Evolutionary conservation across 2,329 filamentous ascomycete genomes (phyloP), one percentile per base, ranked within the genome.

Genomic region (Rutstroemia sydowiana): DNA sequence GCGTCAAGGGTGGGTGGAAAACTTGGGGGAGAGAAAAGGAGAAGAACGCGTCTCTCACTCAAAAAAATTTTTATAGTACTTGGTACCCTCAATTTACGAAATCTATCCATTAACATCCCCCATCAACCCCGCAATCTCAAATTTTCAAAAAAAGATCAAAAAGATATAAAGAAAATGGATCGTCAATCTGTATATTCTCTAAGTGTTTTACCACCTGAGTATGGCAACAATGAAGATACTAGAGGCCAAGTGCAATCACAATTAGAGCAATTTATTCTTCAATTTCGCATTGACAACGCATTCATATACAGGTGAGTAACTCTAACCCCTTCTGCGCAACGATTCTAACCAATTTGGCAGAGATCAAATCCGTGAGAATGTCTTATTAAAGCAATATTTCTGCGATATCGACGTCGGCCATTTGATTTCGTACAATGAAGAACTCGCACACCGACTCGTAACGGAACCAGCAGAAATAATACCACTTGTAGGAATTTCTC

Each of bases 371-470:
- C 83, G 88, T 63, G 90, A 97, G 67, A 98, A 98, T 73, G 90
- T 93, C 7, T 79, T 97, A 1, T 77, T 95, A 39, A 93, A 95
- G 68, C 90, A 91, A 63, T 97, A 90, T 73, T 96, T 85, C 70
- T 96, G 93, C 74, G 92, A 98, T 68, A 81, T 98, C 66, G 91
- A 98, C 68, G 88, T 98, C 62, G 88, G 87, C 56, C 92, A 98
- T 68, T 74, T 98, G 54, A 97, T 97, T 68, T 93, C 87, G 56
- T 97, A 91, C 72, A 93, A 95, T 65, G 92, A 97, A 70, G 90
- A 96, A 68, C 77, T 98, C 55, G 93, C 92, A 26, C 88, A 97
- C 69, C 84, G 85, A 65, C 76, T 98, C 56, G 87, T 86, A 18
- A 93, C 87, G 45, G 89, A 96, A 66, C 95, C 93, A 3, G 86